Percentiles rank a stretch among this genome's conserved stretches.
phyloP scores from a whole-genome alignment of 768 basidiomycete species.

The Hypholoma sublateritium region DNA sequence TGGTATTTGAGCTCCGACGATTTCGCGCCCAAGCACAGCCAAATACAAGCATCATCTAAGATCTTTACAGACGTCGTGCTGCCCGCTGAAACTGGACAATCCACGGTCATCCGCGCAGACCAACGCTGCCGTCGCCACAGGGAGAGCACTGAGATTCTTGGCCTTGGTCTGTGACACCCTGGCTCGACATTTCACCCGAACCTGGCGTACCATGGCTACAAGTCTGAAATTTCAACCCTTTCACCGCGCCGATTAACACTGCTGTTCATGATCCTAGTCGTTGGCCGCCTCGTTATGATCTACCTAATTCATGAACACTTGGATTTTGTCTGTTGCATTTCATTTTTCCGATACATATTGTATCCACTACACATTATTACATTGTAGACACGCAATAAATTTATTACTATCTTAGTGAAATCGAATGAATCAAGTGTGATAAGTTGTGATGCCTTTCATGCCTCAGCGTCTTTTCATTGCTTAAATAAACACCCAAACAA shows the following conservation, averaged over 20 bases:
- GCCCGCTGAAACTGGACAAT: too few relatives aligned
- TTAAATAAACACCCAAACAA: neutral
- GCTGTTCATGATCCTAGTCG: constrained; percentile 69
- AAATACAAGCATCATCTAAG: too few relatives aligned
- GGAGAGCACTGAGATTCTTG: too few relatives aligned
- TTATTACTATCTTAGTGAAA: constrained; percentile 8
- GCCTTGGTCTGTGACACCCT: too few relatives aligned
- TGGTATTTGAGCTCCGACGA: too few relatives aligned
- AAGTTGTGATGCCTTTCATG: too few relatives aligned
- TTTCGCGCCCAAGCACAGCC: too few relatives aligned
- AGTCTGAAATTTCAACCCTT: constrained; percentile 47
- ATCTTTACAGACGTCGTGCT: too few relatives aligned
- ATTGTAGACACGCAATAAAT: constrained; percentile 16
- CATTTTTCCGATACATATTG: constrained; percentile 7
- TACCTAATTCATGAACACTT: constrained; percentile 9
- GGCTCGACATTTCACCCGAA: constrained; percentile 66
- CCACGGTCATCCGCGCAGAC: too few relatives aligned
- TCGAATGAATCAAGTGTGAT: neutral
- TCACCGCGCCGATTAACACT: constrained; percentile 64
- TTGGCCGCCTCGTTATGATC: constrained; percentile 36
- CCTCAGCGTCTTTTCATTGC: neutral
- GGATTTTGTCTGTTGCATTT: constrained; percentile 5
- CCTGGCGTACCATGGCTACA: constrained; percentile 64
- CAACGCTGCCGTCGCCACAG: too few relatives aligned
- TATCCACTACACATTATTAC: constrained; percentile 9